Conservation (phyloP, 441 rosid genomes). For the Rhodomyrtus psidioides region DNA sequence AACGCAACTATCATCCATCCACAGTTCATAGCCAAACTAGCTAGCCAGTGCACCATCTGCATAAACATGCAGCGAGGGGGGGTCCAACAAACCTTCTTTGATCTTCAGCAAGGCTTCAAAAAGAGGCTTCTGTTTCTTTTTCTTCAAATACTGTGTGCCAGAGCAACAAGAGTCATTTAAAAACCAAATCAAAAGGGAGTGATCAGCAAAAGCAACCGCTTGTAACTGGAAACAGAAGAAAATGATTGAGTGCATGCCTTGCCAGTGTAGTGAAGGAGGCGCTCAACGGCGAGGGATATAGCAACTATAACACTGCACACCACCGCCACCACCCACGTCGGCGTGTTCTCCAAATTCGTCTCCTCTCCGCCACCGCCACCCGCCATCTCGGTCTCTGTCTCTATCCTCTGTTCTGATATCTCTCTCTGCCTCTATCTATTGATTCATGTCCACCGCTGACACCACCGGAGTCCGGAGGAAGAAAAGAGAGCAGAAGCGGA, state of each 20-base stretch:
- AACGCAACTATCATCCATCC: background rate
- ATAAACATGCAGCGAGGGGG: background rate
- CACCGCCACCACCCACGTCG: background rate
- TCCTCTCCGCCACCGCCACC: constrained; percentile 26
- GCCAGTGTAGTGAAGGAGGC: background rate
- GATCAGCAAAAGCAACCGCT: background rate
- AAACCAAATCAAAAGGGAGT: background rate
- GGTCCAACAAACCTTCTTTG: constrained; percentile 48
- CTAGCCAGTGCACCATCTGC: background rate
- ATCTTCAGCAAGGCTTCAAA: constrained; percentile 58
- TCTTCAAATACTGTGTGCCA: constrained; percentile 35
- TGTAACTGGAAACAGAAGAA: background rate
- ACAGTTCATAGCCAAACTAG: background rate
- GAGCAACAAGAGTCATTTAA: background rate
- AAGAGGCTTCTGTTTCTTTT: constrained; percentile 48
- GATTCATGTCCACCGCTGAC: background rate
- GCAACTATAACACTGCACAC: background rate
- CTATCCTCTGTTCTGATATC: background rate
- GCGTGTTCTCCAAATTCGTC: constrained; percentile 45
- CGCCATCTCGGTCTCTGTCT: constrained; percentile 14
- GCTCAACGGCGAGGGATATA: background rate
- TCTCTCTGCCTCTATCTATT: background rate
- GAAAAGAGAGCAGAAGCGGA: background rate
- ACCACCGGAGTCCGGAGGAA: background rate
- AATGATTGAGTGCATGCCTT: background rate